Conservation (phyloP, 1,284 basidiomycete species). For the Melampsora americana region DNA sequence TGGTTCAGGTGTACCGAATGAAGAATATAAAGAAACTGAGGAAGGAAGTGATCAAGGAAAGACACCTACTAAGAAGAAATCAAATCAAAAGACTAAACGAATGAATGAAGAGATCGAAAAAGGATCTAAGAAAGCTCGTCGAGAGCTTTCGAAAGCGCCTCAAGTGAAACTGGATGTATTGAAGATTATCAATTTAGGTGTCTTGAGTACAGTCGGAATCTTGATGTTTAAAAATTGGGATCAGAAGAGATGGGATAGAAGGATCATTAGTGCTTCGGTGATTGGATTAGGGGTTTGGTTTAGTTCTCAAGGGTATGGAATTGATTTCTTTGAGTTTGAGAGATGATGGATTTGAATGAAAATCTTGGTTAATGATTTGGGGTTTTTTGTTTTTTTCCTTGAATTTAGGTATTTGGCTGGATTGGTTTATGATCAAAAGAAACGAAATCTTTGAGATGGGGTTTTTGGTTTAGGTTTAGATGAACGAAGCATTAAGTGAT, state of each 20-base stretch:
- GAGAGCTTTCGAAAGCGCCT: neutral
- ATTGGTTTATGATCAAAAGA: neutral
- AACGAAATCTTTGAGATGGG: neutral
- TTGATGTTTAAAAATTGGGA: conserved; percentile 60
- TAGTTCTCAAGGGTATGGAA: conserved; percentile 67
- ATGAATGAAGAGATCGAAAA: neutral
- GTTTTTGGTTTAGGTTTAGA: too few relatives aligned
- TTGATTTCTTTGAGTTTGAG: too few relatives aligned
- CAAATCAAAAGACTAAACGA: neutral
- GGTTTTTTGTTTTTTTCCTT: neutral
- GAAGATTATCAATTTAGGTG: neutral
- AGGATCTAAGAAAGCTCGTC: conserved; percentile 9
- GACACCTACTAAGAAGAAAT: neutral
- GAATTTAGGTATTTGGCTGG: neutral
- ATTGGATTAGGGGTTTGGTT: conserved; percentile 67
- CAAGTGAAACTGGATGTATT: neutral
- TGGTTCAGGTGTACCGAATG: neutral
- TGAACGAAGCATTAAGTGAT: too few relatives aligned
- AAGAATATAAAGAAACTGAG: too few relatives aligned
- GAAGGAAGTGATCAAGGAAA: neutral
- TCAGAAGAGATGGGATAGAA: conserved; percentile 67
- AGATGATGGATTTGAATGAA: neutral
- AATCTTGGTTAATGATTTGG: too few relatives aligned
- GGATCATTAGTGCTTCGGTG: conserved; percentile 64
- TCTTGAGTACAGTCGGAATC: conserved; percentile 5